These are phyloP conservation scores for Coniochaeta sp. DNA, from an alignment of 2,329 filamentous ascomycete species.

Conservation along the genomic window DNA sequence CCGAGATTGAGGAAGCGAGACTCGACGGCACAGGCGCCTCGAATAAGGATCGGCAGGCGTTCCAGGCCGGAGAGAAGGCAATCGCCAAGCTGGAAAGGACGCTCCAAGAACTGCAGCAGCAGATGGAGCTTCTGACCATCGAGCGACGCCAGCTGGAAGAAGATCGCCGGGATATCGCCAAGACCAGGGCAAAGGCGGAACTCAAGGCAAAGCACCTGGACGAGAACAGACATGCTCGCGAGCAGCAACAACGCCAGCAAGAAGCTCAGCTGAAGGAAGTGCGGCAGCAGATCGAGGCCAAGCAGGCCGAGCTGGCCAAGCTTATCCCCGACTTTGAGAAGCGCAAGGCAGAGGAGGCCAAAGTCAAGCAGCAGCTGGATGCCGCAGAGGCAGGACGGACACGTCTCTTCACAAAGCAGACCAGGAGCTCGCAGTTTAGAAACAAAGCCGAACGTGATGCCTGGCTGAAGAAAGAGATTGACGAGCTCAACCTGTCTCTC, in stretches of 20 bases:
- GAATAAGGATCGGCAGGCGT: conserved; percentile 70
- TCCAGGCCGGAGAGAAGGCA: conserved; percentile 71
- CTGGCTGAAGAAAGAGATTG: conserved; percentile 73
- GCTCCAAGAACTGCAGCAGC: conserved; percentile 71
- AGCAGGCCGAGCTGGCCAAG: conserved; percentile 67
- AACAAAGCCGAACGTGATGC: conserved; percentile 84
- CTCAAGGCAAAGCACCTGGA: conserved; percentile 73
- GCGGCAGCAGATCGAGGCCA: conserved; percentile 64
- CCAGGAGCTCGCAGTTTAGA: conserved; percentile 76
- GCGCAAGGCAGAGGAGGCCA: conserved; percentile 65
- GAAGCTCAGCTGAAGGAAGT: conserved; percentile 66
- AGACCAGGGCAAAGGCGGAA: conserved; percentile 76
- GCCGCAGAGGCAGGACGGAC: conserved; percentile 67
- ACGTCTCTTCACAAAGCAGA: conserved; percentile 87
- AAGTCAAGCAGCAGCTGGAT: conserved; percentile 64
- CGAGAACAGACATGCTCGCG: conserved; percentile 74
- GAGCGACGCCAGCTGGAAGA: conserved; percentile 85
- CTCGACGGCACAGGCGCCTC: conserved; percentile 78
- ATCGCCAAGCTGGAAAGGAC: conserved; percentile 71
- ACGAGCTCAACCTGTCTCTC: conserved; percentile 69
- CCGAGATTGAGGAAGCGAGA: conserved; percentile 74
- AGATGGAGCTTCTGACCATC: conserved; percentile 76
- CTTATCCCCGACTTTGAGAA: conserved; percentile 72
- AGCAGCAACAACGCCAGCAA: conserved; percentile 65
- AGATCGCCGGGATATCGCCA: conserved; percentile 76